Percentiles rank a stretch among this genome's conserved stretches.
phyloP scores from a whole-genome alignment of 139 green algal genomes.

The Axilococcus clingmanii region DNA sequence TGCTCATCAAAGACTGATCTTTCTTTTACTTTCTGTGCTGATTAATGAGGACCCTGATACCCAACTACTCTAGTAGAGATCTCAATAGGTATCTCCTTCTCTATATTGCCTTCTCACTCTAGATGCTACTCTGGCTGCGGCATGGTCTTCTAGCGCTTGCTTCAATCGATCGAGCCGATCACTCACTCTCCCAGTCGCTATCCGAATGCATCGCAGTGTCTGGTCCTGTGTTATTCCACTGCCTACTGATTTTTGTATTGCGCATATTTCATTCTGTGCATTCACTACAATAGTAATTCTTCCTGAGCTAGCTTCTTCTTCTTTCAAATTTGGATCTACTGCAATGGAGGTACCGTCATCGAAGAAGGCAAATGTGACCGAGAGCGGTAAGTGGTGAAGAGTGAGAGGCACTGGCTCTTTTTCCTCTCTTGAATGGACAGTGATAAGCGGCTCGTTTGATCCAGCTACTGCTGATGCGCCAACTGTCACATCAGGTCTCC shows the following conservation, averaged over 20 bases:
- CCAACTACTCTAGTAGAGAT: background rate
- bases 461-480: conserved; percentile 19
- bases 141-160: conserved; percentile 41
- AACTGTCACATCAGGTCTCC: conserved; percentile 55
- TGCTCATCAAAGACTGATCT: no score
- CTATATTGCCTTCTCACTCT: conserved; percentile 25
- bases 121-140: conserved; percentile 33
- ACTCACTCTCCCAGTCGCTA: conserved; percentile 23
- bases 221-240: conserved; percentile 37
- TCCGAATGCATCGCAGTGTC: conserved; percentile 31
- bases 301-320: conserved; percentile 50
- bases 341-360: conserved; percentile 41
- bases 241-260: conserved; percentile 62
- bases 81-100: no score
- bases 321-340: conserved; percentile 65
- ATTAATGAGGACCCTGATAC: background rate
- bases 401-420: conserved; percentile 72
- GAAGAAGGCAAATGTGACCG: conserved; percentile 73
- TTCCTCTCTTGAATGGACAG: conserved; percentile 42
- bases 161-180: conserved; percentile 36
- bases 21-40: no score
- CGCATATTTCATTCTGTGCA: conserved; percentile 59
- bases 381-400: conserved; percentile 80
- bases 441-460: no score
- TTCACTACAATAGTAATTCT: conserved; percentile 42